Evolutionary conservation across 495 filamentous ascomycete genomes (phyloP), one percentile per base, ranked within the genome.

Genomic region (Penicillium verhagenii): DNA sequence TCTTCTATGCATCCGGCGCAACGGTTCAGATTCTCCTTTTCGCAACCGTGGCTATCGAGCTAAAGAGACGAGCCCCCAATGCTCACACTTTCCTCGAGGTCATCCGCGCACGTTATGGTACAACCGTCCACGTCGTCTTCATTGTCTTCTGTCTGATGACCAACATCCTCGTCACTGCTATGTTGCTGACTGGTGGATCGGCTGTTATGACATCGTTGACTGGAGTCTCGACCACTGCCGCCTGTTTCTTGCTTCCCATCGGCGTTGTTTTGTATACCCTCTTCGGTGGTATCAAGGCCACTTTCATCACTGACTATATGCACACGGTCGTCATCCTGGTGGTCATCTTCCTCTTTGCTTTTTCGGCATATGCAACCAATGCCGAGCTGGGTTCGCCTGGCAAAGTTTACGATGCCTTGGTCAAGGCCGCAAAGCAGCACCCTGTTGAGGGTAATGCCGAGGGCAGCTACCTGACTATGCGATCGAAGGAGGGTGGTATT

Each of bases 401-500:
- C 1, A 86, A 81, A 48, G 88, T 96, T 13, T 96, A 92, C 56
- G 93, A 96, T 63, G 76, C 88, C 1, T 73, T 97, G 20, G 79
- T 87, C 1, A 74, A 82, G 51, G 92, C 91, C 18, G 82, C 89
- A 5, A 74, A 80, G 14, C 63, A 57, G 4, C 86, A 96, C 60
- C 92, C 93, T 0, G 90, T 97, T 13, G 82, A 80, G 0, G 93
- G 93, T 10, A 97, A 97, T 70, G 84, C 87, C 3, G 79, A 83
- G 6, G 93, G 93, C 25, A 90, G 86, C 61, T 96, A 96, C 60
- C 71, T 97, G 7, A 96, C 93, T 6, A 96, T 97, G 92, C 77
- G 82, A 44, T 92, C 88, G 11, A 85, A 84, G 57, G 85, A 96
- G 61, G 92, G 92, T 21, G 92, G 86, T 18, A 89, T 97, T 53